Conservation (phyloP, 495 filamentous ascomycete species). For the Xylaria telfairii region DNA sequence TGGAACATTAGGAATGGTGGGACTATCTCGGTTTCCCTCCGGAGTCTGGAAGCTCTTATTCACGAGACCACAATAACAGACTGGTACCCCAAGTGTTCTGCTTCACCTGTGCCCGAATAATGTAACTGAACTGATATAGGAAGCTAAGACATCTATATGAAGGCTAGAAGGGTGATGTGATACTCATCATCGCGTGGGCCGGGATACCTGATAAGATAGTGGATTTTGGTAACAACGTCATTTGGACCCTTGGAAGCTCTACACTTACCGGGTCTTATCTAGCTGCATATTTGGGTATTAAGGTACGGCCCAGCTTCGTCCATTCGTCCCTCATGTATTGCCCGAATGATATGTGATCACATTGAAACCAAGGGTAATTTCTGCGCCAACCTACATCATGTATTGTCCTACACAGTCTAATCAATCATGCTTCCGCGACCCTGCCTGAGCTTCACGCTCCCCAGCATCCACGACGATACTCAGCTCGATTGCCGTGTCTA, state of each 20-base stretch:
- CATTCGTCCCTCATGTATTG: not conserved
- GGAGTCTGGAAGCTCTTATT: conserved; percentile 7
- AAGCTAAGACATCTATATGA: not conserved
- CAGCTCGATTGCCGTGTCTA: conserved; percentile 82
- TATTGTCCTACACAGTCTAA: not conserved
- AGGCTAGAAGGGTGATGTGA: not conserved
- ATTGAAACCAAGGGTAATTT: not conserved
- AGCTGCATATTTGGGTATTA: too few species aligned
- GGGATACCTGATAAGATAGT: not conserved
- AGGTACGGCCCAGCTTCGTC: not conserved
- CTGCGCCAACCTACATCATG: not conserved
- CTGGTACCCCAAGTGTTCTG: not conserved
- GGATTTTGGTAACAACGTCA: not conserved
- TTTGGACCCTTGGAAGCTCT: too few species aligned
- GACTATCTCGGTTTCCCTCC: not conserved
- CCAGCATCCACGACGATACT: conserved; percentile 79
- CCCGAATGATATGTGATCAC: not conserved
- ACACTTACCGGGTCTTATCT: not conserved
- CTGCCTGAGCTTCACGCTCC: conserved; percentile 75
- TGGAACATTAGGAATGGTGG: conserved; percentile 13
- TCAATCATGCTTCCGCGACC: conserved; percentile 56
- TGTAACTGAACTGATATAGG: not conserved
- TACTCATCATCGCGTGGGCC: not conserved
- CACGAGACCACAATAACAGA: not conserved
- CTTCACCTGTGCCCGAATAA: not conserved